phyloP scores from a whole-genome alignment of 1,284 basidiomycete species.

The Fomitopsis schrenkii region DNA sequence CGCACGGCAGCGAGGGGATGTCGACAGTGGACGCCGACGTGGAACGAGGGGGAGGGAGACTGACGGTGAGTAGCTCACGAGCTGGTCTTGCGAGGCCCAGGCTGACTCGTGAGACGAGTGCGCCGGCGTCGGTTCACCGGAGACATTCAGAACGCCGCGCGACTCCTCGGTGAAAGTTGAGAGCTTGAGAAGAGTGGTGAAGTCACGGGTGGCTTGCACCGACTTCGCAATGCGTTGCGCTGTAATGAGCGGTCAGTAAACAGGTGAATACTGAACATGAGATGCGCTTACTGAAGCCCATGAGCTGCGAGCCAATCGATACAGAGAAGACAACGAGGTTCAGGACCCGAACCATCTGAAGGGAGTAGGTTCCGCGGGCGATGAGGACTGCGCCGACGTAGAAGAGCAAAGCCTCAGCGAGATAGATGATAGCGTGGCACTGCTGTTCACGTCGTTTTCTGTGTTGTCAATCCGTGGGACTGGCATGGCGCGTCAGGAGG shows the following conservation, averaged over 20 bases:
- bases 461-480: too few species aligned
- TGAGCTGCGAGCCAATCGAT: constrained; percentile 85
- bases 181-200: constrained; percentile 67
- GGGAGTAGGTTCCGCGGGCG: constrained; percentile 72
- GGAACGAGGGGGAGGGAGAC: too few species aligned
- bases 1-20: too few species aligned
- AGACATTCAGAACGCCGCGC: constrained; percentile 55
- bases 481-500: too few species aligned
- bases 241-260: constrained; percentile 25
- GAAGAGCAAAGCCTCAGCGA: constrained; percentile 87
- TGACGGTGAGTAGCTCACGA: too few species aligned
- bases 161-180: constrained; percentile 62
- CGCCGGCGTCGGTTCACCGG: too few species aligned
- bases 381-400: constrained; percentile 87
- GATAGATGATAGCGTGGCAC: too few species aligned
- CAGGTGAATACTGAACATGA: constrained; percentile 2
- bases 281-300: constrained; percentile 75
- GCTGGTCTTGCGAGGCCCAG: too few species aligned
- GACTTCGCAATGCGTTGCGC: constrained; percentile 81
- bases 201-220: constrained; percentile 75
- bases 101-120: too few species aligned
- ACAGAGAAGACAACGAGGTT: constrained; percentile 93
- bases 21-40: too few species aligned
- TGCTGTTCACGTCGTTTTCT: too few species aligned
- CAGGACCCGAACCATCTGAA: constrained; percentile 86